Evolutionary conservation across 768 basidiomycete genomes (phyloP).

Genomic region (Pisolithus orientalis): DNA sequence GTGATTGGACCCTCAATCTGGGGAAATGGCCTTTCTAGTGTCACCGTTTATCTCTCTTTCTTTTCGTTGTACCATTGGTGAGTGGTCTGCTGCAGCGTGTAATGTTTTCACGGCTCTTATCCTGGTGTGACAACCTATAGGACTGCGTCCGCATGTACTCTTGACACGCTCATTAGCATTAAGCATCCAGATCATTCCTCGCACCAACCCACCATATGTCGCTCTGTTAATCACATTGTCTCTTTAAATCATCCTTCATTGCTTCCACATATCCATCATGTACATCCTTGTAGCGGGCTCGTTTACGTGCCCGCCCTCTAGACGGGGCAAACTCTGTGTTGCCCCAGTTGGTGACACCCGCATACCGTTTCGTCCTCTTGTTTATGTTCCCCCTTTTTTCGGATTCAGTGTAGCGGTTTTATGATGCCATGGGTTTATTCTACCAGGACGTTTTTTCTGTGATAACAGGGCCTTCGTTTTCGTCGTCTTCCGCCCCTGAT

Average conservation of each 20-base stretch:
- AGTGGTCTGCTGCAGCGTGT: neutral
- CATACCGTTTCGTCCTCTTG: neutral
- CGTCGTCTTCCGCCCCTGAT: neutral
- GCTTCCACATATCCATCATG: neutral
- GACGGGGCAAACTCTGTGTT: neutral
- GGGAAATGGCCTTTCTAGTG: conserved; percentile 9
- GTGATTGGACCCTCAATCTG: conserved; percentile 32
- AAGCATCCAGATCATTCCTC: neutral
- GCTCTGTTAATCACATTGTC: neutral
- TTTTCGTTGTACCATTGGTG: neutral
- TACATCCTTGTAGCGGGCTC: neutral
- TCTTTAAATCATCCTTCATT: neutral
- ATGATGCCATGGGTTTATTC: neutral
- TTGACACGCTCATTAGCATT: neutral
- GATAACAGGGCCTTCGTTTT: neutral
- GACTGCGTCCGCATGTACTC: conserved; percentile 5
- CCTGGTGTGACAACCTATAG: neutral
- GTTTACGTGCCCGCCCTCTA: neutral
- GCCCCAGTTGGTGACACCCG: neutral
- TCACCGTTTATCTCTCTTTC: neutral
- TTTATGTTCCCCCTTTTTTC: neutral
- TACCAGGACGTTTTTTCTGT: neutral
- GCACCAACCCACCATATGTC: neutral
- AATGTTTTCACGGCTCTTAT: neutral
- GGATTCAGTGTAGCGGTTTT: neutral